Percentiles rank a stretch among this genome's conserved stretches.
phyloP scores from a whole-genome alignment of 345 rosid species.

The Rubroshorea leprosula region DNA sequence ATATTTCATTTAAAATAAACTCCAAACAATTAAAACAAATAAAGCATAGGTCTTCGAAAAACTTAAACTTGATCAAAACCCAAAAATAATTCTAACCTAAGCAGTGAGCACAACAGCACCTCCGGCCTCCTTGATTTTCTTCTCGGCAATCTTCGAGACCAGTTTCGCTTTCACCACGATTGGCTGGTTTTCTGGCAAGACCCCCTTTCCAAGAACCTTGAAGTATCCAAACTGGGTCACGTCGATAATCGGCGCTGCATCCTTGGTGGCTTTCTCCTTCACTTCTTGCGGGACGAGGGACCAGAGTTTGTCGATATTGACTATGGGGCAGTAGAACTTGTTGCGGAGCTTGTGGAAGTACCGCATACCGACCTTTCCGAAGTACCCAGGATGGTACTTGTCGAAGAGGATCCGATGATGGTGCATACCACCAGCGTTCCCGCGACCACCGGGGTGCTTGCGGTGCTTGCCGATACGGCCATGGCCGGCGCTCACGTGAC shows the following conservation, averaged over 20 bases:
- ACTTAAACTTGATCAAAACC: not conserved
- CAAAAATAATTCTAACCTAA: slow-evolving; percentile 25
- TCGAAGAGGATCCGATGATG: slow-evolving; percentile 89
- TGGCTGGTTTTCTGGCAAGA: slow-evolving; percentile 61
- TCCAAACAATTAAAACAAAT: slow-evolving; percentile 1
- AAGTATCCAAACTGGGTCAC: slow-evolving; percentile 74
- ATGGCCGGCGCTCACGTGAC: slow-evolving; percentile 89
- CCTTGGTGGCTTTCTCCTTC: slow-evolving; percentile 56
- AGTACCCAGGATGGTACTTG: slow-evolving; percentile 87
- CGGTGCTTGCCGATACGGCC: slow-evolving; percentile 83
- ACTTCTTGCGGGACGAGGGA: slow-evolving; percentile 62
- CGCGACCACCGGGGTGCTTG: slow-evolving; percentile 86
- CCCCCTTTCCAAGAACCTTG: slow-evolving; percentile 80
- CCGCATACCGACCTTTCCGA: slow-evolving; percentile 86
- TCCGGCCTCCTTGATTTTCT: slow-evolving; percentile 78
- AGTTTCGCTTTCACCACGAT: slow-evolving; percentile 75
- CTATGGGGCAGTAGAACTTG: slow-evolving; percentile 75
- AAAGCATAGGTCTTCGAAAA: too few species aligned
- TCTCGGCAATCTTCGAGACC: slow-evolving; percentile 69
- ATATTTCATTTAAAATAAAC: not conserved
- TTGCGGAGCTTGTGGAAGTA: slow-evolving; percentile 82
- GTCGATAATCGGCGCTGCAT: slow-evolving; percentile 56
- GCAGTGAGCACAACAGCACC: slow-evolving; percentile 81
- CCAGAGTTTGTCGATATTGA: slow-evolving; percentile 81
- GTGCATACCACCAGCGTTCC: slow-evolving; percentile 91